Evolutionary conservation across 371 early-diverging fungal genomes (phyloP).

Genomic region (Rhizomucor miehei): DNA sequence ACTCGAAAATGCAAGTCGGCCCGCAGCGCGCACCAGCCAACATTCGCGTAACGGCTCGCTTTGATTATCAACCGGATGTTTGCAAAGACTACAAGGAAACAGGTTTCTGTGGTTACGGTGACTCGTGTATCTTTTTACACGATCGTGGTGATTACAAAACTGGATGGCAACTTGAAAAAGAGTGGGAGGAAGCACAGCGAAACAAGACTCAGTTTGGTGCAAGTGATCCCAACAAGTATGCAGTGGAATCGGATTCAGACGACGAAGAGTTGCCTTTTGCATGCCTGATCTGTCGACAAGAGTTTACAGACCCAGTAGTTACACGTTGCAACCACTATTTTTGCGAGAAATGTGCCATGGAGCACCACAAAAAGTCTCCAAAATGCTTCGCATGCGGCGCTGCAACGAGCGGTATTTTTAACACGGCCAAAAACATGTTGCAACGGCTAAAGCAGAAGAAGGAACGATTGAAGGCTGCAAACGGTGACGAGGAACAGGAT

Average conservation of each 20-base stretch:
- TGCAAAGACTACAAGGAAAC: constrained; percentile 98
- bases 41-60: constrained; percentile 81
- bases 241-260: constrained; percentile 46
- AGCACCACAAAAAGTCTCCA: constrained; percentile 74
- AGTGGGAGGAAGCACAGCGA: constrained; percentile 89
- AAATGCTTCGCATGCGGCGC: constrained; percentile 91
- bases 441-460: constrained; percentile 60
- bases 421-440: constrained; percentile 75
- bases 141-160: constrained; percentile 96
- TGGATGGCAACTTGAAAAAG: constrained; percentile 94
- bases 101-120: constrained; percentile 96
- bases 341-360: constrained; percentile 92
- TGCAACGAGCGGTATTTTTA: constrained; percentile 86
- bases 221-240: constrained; percentile 48
- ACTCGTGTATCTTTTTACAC: constrained; percentile 95
- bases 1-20: constrained; percentile 69
- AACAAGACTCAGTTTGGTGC: constrained; percentile 52
- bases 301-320: constrained; percentile 85
- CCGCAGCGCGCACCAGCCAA: constrained; percentile 84
- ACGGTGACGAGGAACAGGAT: constrained; percentile 25
- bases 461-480: constrained; percentile 22
- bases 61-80: constrained; percentile 97
- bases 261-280: constrained; percentile 88
- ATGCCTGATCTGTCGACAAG: constrained; percentile 87
- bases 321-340: constrained; percentile 95